Conservation (phyloP, 768 basidiomycete species). For the Coprinellus micaceus region DNA sequence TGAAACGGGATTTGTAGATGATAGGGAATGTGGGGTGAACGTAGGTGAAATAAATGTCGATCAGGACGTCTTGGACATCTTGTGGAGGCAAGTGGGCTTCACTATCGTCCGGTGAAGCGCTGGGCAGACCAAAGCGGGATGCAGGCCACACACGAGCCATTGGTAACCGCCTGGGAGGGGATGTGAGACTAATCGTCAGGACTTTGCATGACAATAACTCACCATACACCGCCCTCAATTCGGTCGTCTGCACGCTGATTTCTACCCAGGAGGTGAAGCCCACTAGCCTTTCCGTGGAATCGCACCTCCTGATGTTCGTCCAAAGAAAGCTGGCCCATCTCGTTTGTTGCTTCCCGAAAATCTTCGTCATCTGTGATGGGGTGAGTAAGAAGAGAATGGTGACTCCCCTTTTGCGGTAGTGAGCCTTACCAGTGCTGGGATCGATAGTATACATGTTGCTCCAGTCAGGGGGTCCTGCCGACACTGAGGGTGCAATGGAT, state of each 20-base stretch:
- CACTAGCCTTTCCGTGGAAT: conserved; percentile 77
- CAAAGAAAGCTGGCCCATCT: conserved; percentile 66
- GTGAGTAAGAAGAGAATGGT: conserved; percentile 1
- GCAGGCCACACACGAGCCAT: conserved; percentile 77
- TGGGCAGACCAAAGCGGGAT: conserved; percentile 37
- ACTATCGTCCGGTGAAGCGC: conserved; percentile 41
- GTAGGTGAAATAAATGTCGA: conserved; percentile 77
- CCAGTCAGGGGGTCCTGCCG: conserved; percentile 42
- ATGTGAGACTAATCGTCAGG: neutral
- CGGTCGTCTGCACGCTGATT: conserved; percentile 65
- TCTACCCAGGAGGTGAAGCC: conserved; percentile 68
- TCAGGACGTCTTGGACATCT: conserved; percentile 60
- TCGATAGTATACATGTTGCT: conserved; percentile 60
- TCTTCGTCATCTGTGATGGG: conserved; percentile 35
- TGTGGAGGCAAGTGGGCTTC: conserved; percentile 55
- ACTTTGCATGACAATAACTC: conserved; percentile 12
- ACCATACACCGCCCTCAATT: conserved; percentile 69
- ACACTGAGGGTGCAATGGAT: conserved; percentile 14
- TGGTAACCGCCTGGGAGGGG: conserved; percentile 52
- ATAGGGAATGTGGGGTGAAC: conserved; percentile 83
- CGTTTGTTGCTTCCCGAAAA: conserved; percentile 47
- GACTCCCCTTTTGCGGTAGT: neutral
- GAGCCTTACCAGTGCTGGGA: conserved; percentile 19
- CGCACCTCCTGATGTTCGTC: conserved; percentile 82
- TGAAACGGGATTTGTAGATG: conserved; percentile 67